Evolutionary conservation across 2,329 filamentous ascomycete genomes (phyloP), one percentile per base, ranked within the genome.

Genomic region (Monilinia vaccinii-corymbosi): DNA sequence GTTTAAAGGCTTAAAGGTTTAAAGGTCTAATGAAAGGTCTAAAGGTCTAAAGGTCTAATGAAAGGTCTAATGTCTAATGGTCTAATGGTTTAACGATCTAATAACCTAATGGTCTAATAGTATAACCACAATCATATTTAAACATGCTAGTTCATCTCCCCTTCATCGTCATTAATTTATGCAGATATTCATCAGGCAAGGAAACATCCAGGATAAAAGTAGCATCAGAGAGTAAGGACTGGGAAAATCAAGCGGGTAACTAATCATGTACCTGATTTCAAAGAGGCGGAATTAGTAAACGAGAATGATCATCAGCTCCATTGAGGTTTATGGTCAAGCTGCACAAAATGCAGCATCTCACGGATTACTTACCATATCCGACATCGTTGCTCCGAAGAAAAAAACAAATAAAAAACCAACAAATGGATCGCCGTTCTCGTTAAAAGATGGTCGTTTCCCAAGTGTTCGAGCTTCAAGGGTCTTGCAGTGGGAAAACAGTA

Each of bases 341-440:
- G 50, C n/a, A 25, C 14, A 4, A 31, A 25, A 53, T 42, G 47
- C n/a, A 58, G 56, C 18, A 53, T 53, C 31, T 45, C 56, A 45
- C 56, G 56, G 56, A 28, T 38, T 31, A 46, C 9, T 31, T 59
- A n/a, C 56, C 48, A 53, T 46, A 53, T 59, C 46, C 10, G 56
- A 59, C 18, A 53, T 46, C 10, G 56, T 44, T 21, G 38, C 48
- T 52, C 25, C 28, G 25, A 53, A 34, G 25, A 6, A 28, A 28
- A 28, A 28, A 28, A 6, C 25, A 36, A 36, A n/a, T n/a, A n/a
- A n/a, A n/a, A n/a, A n/a, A n/a, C n/a, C 21, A 59, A 53, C 21
- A 46, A 44, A 34, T 59, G 38, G 51, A 32, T 53, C 51, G 18
- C n/a, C 28, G n/a, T 44, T 38, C 38, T 53, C 51, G 28, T 34